phyloP scores from a whole-genome alignment of 2,329 filamentous ascomycete species.

The Cadophora luteo-olivacea region DNA sequence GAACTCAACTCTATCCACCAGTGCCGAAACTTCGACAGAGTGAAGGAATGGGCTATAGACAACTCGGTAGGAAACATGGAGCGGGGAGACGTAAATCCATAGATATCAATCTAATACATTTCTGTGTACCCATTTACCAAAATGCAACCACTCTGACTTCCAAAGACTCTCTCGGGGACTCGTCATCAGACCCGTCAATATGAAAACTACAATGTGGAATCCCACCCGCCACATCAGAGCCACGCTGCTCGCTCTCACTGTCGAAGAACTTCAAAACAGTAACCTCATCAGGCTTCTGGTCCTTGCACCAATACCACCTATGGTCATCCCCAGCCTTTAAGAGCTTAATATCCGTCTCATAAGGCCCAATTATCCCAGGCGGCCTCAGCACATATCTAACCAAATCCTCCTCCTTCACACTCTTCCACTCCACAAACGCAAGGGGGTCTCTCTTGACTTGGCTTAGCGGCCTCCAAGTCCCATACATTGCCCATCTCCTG shows the following conservation, averaged over 20 bases:
- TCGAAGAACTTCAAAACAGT: too few species aligned
- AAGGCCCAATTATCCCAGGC: neutral
- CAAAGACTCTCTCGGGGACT: neutral
- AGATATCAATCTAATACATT: constrained; percentile 11
- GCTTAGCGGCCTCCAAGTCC: too few species aligned
- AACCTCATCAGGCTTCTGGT: too few species aligned
- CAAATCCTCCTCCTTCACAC: neutral
- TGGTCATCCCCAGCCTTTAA: too few species aligned
- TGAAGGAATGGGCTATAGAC: constrained; percentile 59
- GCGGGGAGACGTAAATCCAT: constrained; percentile 34
- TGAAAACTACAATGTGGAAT: neutral
- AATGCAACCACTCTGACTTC: neutral
- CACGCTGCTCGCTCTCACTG: neutral
- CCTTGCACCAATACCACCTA: too few species aligned
- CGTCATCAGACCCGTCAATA: neutral
- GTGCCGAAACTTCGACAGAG: constrained; percentile 59
- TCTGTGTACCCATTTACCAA: neutral
- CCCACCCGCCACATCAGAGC: neutral
- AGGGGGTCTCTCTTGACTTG: too few species aligned
- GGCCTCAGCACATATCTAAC: neutral
- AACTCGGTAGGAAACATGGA: constrained; percentile 52
- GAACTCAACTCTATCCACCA: constrained; percentile 60
- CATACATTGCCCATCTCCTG: too few species aligned
- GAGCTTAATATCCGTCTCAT: neutral
- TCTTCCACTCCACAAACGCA: too few species aligned